Evolutionary conservation across 2,329 filamentous ascomycete genomes (phyloP).

Genomic region (Sporothrix luriei): DNA sequence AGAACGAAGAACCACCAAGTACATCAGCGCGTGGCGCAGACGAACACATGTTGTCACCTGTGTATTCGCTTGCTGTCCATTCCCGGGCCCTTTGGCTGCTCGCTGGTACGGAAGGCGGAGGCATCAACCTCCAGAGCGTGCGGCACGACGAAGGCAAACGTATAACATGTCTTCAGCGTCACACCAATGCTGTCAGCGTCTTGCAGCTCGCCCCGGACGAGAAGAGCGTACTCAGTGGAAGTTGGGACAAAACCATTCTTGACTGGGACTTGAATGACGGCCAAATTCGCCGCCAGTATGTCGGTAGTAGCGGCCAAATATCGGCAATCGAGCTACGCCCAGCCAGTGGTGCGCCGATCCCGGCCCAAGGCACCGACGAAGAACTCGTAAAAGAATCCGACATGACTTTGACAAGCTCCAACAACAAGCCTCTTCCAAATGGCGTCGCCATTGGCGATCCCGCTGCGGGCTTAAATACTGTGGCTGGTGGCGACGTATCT

Average conservation of each 20-base stretch:
- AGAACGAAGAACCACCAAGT: slow-evolving; percentile 77
- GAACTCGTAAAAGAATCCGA: slow-evolving; percentile 63
- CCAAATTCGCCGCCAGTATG: slow-evolving; percentile 72
- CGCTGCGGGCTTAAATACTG: slow-evolving; percentile 43
- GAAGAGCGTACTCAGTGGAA: slow-evolving; percentile 82
- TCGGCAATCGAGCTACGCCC: slow-evolving; percentile 86
- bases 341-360: slow-evolving; percentile 72
- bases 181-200: slow-evolving; percentile 90
- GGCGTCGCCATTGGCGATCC: slow-evolving; percentile 48
- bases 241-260: slow-evolving; percentile 92
- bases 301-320: slow-evolving; percentile 78
- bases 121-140: slow-evolving; percentile 90
- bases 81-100: slow-evolving; percentile 89
- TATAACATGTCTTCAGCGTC: slow-evolving; percentile 77
- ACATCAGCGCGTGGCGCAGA: slow-evolving; percentile 51
- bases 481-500: slow-evolving; percentile 38
- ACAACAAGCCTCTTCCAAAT: slow-evolving; percentile 61
- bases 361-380: slow-evolving; percentile 64
- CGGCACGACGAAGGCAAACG: slow-evolving; percentile 93
- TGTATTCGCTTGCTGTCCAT: slow-evolving; percentile 92
- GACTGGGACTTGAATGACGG: slow-evolving; percentile 96
- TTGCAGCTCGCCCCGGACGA: slow-evolving; percentile 82
- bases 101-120: slow-evolving; percentile 85
- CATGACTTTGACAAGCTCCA: slow-evolving; percentile 77
- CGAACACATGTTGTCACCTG: slow-evolving; percentile 74